phyloP scores from a whole-genome alignment of 1,139 yeast species.

The Lodderomyces elongisporus region DNA sequence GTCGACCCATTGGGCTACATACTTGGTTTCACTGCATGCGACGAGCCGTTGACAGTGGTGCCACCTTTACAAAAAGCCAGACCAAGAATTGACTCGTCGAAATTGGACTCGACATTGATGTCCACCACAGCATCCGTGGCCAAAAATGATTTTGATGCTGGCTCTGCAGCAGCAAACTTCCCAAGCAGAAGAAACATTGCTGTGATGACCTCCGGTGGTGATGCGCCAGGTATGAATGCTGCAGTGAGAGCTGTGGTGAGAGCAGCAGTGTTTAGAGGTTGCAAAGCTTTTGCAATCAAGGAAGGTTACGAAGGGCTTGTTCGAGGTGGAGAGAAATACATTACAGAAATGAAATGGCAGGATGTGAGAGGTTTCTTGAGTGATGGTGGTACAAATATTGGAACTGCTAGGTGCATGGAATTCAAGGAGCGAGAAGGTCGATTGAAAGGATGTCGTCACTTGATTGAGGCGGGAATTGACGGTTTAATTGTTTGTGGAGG shows the following conservation, averaged over 20 bases:
- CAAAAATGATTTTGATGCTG: slow-evolving; percentile 53
- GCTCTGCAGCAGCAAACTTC: neutral
- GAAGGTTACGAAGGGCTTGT: slow-evolving; percentile 81
- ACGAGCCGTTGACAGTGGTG: slow-evolving; percentile 52
- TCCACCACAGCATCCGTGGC: slow-evolving; percentile 12
- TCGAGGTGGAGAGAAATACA: slow-evolving; percentile 55
- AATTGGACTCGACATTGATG: slow-evolving; percentile 9
- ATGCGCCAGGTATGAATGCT: slow-evolving; percentile 84
- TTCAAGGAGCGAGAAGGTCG: slow-evolving; percentile 69
- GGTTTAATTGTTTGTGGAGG: slow-evolving; percentile 83
- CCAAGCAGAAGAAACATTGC: slow-evolving; percentile 47
- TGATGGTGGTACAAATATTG: slow-evolving; percentile 77
- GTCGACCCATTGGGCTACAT: slow-evolving; percentile 65
- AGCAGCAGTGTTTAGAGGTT: slow-evolving; percentile 64
- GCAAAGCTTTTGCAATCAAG: slow-evolving; percentile 67
- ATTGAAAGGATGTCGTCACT: slow-evolving; percentile 58
- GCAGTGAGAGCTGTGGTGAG: slow-evolving; percentile 76
- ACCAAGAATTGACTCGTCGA: slow-evolving; percentile 5
- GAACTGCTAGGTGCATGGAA: slow-evolving; percentile 71
- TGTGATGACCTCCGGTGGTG: slow-evolving; percentile 86
- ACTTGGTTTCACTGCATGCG: slow-evolving; percentile 60
- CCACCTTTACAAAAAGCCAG: slow-evolving; percentile 31
- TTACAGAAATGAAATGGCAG: slow-evolving; percentile 67
- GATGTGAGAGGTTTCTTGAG: slow-evolving; percentile 74
- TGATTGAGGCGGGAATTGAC: slow-evolving; percentile 70